Evolutionary conservation across 257 asterid species (phyloP).

Genomic region (Solanum ossicruentum): DNA sequence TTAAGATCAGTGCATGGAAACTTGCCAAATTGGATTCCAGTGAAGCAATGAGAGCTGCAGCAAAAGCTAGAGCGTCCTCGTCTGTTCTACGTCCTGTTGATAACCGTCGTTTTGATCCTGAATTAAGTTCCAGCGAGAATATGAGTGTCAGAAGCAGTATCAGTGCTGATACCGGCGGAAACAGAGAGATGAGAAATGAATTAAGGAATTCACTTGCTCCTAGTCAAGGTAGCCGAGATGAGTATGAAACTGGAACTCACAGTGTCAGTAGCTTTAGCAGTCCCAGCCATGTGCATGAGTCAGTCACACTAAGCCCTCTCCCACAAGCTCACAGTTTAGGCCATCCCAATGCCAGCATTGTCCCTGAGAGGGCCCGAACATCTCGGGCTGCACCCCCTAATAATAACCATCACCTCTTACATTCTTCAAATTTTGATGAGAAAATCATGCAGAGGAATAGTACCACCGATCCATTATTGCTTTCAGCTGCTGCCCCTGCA

Average conservation of each 20-base stretch:
- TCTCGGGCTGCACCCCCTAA: conserved; percentile 14
- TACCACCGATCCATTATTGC: conserved; percentile 27
- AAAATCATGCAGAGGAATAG: conserved; percentile 37
- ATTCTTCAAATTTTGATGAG: conserved; percentile 36
- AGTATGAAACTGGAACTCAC: conserved; percentile 79
- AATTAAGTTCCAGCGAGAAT: conserved; percentile 80
- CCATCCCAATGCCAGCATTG: conserved; percentile 12
- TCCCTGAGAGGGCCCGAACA: conserved; percentile 17
- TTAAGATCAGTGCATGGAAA: conserved; percentile 92
- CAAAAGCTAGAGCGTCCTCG: conserved; percentile 95
- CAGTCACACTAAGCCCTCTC: conserved; percentile 80
- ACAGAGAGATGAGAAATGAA: conserved; percentile 37
- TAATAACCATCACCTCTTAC: conserved; percentile 20
- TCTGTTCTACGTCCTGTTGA: conserved; percentile 89
- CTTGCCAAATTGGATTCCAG: conserved; percentile 82
- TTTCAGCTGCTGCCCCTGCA: conserved; percentile 31
- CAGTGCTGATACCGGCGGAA: conserved; percentile 73
- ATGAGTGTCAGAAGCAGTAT: conserved; percentile 71
- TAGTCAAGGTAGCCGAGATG: conserved; percentile 80
- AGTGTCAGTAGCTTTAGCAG: conserved; percentile 89
- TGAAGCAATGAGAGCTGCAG: conserved; percentile 95
- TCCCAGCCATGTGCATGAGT: conserved; percentile 68
- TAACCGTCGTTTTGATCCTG: conserved; percentile 51
- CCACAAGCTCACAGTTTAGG: conserved; percentile 43
- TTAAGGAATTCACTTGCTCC: conserved; percentile 46